Evolutionary conservation across 208 protist genomes (phyloP).

Genomic region (Crithidia thermophila): DNA sequence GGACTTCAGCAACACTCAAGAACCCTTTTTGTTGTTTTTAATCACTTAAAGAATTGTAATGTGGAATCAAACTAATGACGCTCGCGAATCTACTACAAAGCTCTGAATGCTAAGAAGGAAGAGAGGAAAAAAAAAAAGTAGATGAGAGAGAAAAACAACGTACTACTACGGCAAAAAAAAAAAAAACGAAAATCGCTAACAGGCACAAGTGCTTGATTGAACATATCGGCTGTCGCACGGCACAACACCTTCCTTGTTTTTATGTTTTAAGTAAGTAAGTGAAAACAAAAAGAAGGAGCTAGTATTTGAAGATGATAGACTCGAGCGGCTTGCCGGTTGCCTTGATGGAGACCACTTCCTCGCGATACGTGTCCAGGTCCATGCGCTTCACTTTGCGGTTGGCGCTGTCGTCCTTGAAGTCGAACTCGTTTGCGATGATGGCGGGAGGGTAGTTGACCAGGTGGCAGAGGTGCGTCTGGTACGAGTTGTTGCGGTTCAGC

Average conservation of each 20-base stretch:
- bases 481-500: conserved; percentile 58
- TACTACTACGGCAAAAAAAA: conserved; percentile 12
- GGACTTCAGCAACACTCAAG: no score
- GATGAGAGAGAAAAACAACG: not conserved
- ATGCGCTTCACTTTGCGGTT: conserved; percentile 72
- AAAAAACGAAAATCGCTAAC: not conserved
- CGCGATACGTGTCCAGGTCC: conserved; percentile 75
- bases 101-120: conserved; percentile 1
- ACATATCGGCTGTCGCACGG: not conserved
- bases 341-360: conserved; percentile 65
- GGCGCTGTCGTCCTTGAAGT: conserved; percentile 63
- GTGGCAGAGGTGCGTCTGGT: conserved; percentile 78
- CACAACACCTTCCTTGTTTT: no score
- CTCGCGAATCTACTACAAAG: conserved; percentile 10
- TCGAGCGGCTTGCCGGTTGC: conserved; percentile 52
- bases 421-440: conserved; percentile 90
- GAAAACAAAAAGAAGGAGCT: conserved; percentile 6
- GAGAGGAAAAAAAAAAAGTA: conserved; percentile 2
- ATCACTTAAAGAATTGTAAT: no score
- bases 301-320: conserved; percentile 87
- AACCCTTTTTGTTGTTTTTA: no score
- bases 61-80: no score
- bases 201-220: not conserved
- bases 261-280: not conserved
- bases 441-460: conserved; percentile 77